Conservation (phyloP, 2,329 filamentous ascomycete species). For the Diaporthe aspalathi region DNA sequence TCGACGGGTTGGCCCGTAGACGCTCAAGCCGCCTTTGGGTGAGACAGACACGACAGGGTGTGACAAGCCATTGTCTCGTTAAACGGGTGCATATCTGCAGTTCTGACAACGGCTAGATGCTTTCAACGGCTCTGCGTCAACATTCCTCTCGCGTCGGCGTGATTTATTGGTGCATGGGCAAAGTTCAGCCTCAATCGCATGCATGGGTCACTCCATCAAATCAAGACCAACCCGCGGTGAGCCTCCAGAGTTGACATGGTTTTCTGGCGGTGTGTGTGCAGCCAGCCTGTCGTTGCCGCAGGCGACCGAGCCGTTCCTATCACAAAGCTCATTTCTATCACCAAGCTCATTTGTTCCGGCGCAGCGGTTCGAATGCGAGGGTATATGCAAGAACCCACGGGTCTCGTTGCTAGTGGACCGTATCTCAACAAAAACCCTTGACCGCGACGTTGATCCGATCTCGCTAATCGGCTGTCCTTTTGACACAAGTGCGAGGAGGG, state of each 20-base stretch:
- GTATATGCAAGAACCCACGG: slow-evolving; percentile 31
- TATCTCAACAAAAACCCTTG: slow-evolving; percentile 34
- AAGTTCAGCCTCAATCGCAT: slow-evolving; percentile 18
- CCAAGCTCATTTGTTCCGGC: slow-evolving; percentile 29
- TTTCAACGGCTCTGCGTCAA: slow-evolving; percentile 39
- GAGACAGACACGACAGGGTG: slow-evolving; percentile 25
- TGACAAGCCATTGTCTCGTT: slow-evolving; percentile 31
- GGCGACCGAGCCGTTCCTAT: slow-evolving; percentile 42
- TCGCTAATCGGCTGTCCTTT: slow-evolving; percentile 27
- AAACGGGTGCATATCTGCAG: slow-evolving; percentile 31
- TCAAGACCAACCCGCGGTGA: neutral
- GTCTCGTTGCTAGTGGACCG: slow-evolving; percentile 27
- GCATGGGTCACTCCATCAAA: neutral
- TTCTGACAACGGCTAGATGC: slow-evolving; percentile 34
- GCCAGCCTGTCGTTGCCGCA: slow-evolving; percentile 44
- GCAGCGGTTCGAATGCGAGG: slow-evolving; percentile 34
- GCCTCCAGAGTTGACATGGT: neutral
- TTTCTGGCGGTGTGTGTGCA: slow-evolving; percentile 46
- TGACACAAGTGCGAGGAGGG: neutral
- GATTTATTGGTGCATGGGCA: slow-evolving; percentile 4
- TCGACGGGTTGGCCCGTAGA: slow-evolving; percentile 16
- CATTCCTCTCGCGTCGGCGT: slow-evolving; percentile 16
- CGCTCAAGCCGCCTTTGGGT: neutral
- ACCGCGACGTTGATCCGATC: slow-evolving; percentile 25
- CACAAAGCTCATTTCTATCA: slow-evolving; percentile 14